Evolutionary conservation across 352 stramenopile genomes (phyloP).

Genomic region (Pythium dissimile): DNA sequence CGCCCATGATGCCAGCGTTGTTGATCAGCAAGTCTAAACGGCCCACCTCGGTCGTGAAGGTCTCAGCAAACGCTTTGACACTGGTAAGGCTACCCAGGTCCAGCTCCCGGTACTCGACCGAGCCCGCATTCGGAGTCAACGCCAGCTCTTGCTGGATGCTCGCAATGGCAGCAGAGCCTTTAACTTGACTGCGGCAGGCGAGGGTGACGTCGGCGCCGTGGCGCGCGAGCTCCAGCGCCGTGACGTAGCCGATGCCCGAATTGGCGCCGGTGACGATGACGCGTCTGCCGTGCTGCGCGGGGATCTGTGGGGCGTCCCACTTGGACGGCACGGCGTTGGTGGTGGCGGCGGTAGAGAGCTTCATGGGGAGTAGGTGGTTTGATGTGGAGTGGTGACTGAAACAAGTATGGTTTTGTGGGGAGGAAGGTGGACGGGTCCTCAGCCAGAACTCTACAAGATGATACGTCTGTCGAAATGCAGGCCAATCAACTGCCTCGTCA

Average conservation of each 20-base stretch:
- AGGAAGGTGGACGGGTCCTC: too few species aligned
- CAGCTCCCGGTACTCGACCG: conserved; percentile 14
- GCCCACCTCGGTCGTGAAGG: conserved; percentile 6
- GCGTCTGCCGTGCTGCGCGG: conserved; percentile 35
- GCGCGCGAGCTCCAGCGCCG: conserved; percentile 48
- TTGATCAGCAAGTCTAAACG: conserved; percentile 22
- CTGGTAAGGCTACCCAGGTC: conserved; percentile 15
- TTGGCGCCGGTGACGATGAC: conserved; percentile 81
- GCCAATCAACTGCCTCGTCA: too few species aligned
- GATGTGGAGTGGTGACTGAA: too few species aligned
- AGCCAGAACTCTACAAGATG: too few species aligned
- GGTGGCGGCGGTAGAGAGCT: too few species aligned
- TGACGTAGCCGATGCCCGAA: conserved; percentile 73
- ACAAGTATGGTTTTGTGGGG: too few species aligned
- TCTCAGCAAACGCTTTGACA: conserved; percentile 14
- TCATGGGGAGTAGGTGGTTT: too few species aligned
- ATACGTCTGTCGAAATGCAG: too few species aligned
- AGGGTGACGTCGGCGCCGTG: conserved; percentile 59
- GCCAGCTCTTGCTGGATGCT: conserved; percentile 24
- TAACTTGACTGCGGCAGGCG: conserved; percentile 39
- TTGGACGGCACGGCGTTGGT: too few species aligned
- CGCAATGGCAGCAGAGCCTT: conserved; percentile 29
- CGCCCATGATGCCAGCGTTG: neutral
- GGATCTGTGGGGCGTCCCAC: conserved; percentile 6
- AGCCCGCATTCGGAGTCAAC: conserved; percentile 23